A percentile compares a stretch with the other conserved stretches of the same genome.
Conservation (phyloP, 2,329 filamentous ascomycete genomes). For the Corinectria fuckeliana region DNA sequence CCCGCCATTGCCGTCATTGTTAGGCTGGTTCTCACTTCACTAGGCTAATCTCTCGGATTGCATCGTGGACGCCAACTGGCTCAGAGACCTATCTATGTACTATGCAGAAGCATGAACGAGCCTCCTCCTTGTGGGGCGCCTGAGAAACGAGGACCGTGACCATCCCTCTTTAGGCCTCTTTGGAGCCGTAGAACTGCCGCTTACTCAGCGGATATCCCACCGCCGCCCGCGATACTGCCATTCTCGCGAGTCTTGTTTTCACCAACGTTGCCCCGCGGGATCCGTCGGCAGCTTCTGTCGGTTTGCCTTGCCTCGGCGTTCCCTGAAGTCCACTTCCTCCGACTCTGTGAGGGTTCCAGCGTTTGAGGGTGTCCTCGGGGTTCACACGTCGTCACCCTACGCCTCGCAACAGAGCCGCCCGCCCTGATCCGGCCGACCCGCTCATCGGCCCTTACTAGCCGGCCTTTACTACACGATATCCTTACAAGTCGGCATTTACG, state of each 20-base stretch:
- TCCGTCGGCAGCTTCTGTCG: background rate
- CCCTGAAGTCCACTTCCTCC: conserved; percentile 2
- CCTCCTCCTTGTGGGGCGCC: background rate
- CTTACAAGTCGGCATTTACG: background rate
- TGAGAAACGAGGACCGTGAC: background rate
- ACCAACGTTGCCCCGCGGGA: background rate
- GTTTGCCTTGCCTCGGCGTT: conserved; percentile 1
- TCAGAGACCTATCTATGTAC: background rate
- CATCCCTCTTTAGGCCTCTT: background rate
- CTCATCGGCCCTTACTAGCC: background rate
- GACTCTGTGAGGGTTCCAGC: background rate
- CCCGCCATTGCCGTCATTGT: background rate
- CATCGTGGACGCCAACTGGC: background rate
- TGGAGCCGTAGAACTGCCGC: conserved; percentile 10
- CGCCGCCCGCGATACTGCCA: background rate
- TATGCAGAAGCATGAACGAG: background rate
- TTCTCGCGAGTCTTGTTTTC: background rate
- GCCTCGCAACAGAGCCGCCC: background rate
- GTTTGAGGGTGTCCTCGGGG: background rate
- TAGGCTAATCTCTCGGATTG: background rate
- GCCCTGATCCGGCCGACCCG: background rate
- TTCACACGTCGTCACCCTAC: background rate
- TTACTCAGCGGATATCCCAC: conserved; percentile 13
- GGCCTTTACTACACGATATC: background rate
- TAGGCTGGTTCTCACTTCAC: no score